phyloP scores from a whole-genome alignment of 495 filamentous ascomycete genomes.

The Penicillium longicatenatum region DNA sequence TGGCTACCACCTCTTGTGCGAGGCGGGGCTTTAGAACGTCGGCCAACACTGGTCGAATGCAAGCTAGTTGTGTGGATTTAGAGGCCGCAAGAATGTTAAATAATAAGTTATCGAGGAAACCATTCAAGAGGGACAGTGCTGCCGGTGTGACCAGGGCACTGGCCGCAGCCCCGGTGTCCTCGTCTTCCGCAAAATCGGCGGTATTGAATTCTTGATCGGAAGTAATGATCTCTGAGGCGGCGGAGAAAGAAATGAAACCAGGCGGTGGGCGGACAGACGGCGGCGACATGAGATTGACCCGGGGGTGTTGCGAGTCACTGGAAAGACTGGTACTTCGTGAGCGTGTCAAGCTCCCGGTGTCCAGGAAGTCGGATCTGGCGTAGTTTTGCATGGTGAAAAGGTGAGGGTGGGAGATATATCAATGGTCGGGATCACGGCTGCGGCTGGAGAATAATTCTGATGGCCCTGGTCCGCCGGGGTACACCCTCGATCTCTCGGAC shows the following conservation, averaged over 20 bases:
- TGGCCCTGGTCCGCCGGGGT: slow-evolving; percentile 8
- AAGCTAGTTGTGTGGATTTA: slow-evolving; percentile 76
- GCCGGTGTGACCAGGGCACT: slow-evolving; percentile 71
- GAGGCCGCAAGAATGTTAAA: slow-evolving; percentile 82
- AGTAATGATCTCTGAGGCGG: slow-evolving; percentile 89
- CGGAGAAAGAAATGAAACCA: slow-evolving; percentile 84
- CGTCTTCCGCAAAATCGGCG: slow-evolving; percentile 64
- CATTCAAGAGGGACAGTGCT: slow-evolving; percentile 81
- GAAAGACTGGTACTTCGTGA: slow-evolving; percentile 49
- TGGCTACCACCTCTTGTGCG: slow-evolving; percentile 81
- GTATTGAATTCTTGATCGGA: slow-evolving; percentile 78
- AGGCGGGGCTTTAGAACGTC: slow-evolving; percentile 89
- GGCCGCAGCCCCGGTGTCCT: slow-evolving; percentile 55
- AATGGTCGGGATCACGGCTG: slow-evolving; percentile 1
- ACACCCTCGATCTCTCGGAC: slow-evolving; percentile 18
- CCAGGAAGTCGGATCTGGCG: slow-evolving; percentile 41
- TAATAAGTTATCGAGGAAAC: slow-evolving; percentile 90
- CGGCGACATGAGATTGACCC: slow-evolving; percentile 55
- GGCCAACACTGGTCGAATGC: slow-evolving; percentile 78
- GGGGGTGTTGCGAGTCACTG: slow-evolving; percentile 45
- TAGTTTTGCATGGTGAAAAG: slow-evolving; percentile 33
- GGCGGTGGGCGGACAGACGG: slow-evolving; percentile 77
- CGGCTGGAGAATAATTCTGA: neutral
- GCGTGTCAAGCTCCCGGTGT: slow-evolving; percentile 37
- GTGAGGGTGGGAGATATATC: slow-evolving; percentile 6